These are phyloP conservation scores for Penicillium sp. DNA, from an alignment of 2,329 filamentous ascomycete species.

Conservation along the genomic window DNA sequence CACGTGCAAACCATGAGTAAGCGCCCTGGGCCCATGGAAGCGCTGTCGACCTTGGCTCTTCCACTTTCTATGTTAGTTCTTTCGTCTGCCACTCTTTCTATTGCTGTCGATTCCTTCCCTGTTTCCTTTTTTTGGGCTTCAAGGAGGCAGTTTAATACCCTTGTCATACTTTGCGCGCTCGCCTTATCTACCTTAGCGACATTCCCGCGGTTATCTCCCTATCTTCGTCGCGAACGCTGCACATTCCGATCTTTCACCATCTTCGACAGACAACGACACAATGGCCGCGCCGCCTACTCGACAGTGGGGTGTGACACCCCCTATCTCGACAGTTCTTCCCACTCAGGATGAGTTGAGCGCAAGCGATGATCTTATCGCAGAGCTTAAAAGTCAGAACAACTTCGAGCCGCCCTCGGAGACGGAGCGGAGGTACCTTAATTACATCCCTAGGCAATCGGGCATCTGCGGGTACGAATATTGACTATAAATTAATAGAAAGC, in stretches of 20 bases:
- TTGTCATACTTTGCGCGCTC: not conserved
- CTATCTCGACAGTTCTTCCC: conserved; percentile 75
- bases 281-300: conserved; percentile 41
- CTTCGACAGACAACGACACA: conserved; percentile 8
- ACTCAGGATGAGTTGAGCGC: conserved; percentile 72
- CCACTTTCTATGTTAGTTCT: conserved; percentile 1
- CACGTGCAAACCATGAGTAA: conserved; percentile 22
- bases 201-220: conserved; percentile 14
- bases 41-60: conserved; percentile 11
- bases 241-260: not conserved
- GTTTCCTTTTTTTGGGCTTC: conserved; percentile 2
- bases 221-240: conserved; percentile 10
- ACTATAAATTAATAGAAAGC: conserved; percentile 50
- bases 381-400: conserved; percentile 84
- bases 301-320: conserved; percentile 74
- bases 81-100: conserved; percentile 11
- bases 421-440: conserved; percentile 64
- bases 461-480: conserved; percentile 2
- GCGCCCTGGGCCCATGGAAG: conserved; percentile 10
- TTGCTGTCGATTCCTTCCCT: not conserved
- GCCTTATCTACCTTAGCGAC: not conserved
- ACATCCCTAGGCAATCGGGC: not conserved
- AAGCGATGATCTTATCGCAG: conserved; percentile 75
- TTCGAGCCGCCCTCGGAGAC: conserved; percentile 85
- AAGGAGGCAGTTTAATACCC: not conserved